These are phyloP conservation scores for Tarenaya hassleriana DNA, from an alignment of 345 rosid genomes.

Conservation along the genomic window DNA sequence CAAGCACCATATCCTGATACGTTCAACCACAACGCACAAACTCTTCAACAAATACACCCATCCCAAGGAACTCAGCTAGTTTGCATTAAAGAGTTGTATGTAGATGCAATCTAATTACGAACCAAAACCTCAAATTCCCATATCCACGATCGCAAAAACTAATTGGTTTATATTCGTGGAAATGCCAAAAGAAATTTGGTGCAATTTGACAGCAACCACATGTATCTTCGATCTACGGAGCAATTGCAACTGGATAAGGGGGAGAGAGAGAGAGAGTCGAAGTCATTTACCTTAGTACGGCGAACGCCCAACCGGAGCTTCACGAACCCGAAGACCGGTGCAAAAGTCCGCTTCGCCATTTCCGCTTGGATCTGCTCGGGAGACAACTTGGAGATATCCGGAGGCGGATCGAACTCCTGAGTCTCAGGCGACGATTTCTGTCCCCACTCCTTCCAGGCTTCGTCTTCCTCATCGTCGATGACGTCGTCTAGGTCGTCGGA, in stretches of 20 bases:
- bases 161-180: too few species aligned
- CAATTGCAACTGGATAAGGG: not conserved
- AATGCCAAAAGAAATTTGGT: too few species aligned
- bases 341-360: conserved; percentile 56
- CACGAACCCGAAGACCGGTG: conserved; percentile 72
- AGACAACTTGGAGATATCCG: conserved; percentile 60
- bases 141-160: too few species aligned
- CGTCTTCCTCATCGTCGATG: conserved; percentile 87
- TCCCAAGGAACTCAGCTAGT: not conserved
- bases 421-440: conserved; percentile 25
- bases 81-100: too few species aligned
- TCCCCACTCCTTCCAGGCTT: conserved; percentile 91
- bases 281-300: conserved; percentile 48
- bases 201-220: too few species aligned
- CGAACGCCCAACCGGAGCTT: conserved; percentile 69
- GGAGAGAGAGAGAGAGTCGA: not conserved
- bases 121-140: too few species aligned
- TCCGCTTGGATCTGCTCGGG: conserved; percentile 52
- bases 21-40: conserved; percentile 2
- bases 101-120: too few species aligned
- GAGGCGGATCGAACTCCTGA: conserved; percentile 54
- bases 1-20: conserved; percentile 53
- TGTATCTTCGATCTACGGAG: not conserved
- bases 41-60: not conserved
- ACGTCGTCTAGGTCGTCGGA: conserved; percentile 86